Evolutionary conservation across 805 yeast species (phyloP).

Genomic region (Candida alai): DNA sequence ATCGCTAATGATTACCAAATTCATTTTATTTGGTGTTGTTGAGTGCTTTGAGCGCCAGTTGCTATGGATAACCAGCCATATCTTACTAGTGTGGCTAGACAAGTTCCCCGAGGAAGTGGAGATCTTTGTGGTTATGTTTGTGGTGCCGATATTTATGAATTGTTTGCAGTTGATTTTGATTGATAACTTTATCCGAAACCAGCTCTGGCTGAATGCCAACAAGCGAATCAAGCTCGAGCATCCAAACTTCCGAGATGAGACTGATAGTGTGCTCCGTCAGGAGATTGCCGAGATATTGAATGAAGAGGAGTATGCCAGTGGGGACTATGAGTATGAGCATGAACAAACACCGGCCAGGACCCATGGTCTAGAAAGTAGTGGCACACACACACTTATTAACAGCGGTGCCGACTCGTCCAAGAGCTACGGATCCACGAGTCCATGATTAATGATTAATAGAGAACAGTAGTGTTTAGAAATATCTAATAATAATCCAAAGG

Average conservation of each 20-base stretch:
- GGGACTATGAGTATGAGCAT: not conserved
- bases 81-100: constrained; percentile 80
- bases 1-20: constrained; percentile 65
- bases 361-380: not conserved
- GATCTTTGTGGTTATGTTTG: constrained; percentile 81
- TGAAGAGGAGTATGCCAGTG: constrained; percentile 3
- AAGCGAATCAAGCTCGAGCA: constrained; percentile 13
- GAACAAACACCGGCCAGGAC: not conserved
- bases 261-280: constrained; percentile 11
- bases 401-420: no score
- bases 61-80: constrained; percentile 56
- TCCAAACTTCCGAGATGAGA: constrained; percentile 10
- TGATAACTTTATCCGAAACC: constrained; percentile 70
- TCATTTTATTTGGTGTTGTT: constrained; percentile 53
- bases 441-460: not conserved
- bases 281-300: constrained; percentile 9
- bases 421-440: no score
- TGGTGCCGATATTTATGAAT: constrained; percentile 71
- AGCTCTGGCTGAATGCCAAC: constrained; percentile 33
- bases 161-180: constrained; percentile 69
- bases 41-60: constrained; percentile 60
- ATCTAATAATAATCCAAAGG: no score
- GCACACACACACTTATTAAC: no score
- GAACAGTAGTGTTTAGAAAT: not conserved
- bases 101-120: constrained; percentile 72